Base-by-base conservation (phyloP, 495 filamentous ascomycete species). In the Lichina pygmaea region DNA sequence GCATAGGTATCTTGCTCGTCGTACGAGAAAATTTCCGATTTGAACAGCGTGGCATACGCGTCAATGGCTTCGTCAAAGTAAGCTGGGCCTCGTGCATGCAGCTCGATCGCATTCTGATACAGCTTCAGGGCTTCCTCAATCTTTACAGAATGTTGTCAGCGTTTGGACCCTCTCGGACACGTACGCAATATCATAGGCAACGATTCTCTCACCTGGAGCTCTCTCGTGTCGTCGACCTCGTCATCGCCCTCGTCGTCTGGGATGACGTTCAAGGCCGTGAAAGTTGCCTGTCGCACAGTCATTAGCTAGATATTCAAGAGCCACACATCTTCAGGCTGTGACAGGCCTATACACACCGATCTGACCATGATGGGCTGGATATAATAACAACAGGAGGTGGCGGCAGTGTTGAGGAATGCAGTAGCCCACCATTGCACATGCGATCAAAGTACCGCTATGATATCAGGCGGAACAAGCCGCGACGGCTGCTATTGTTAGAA, bases 61-160 rank as follows among this genome's bases (percentile, higher is more conserved):
- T 77, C 73, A 17, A 71, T 66, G 9, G 89, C 86, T 56, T 86
- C 72, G 31, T 71, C 55, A 55, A 77, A 91, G 52, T 70, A 79
- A 3, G 58, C 58, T 6, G 82, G 76, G 4, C 89, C 84, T 60
- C 89, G 81, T 6, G 85, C 77, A 54, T 99, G 91, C 49, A 85
- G 72, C 57, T 86, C 93, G 31, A 99, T 63, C 17, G 89, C 89
- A 46, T 66, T 77, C 56, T 94, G 84, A 57, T 95, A 99, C 31
- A 86, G 73, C 62, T 94, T 95, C 49, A 99, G 62, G 31, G 89
- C 84, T 59, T 99, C 89, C 57, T 99, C 89, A 55, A 95, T 86
- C 67, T 86, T 24, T 24, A 4, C 24, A 24, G 24, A 24, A 4
- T 24, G 24, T 24, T 24, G 24, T 24, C 24, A 24, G 24, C 24